These are phyloP conservation scores for Babjeviella inositovora DNA, from an alignment of 805 yeast species.

Conservation along the genomic window DNA sequence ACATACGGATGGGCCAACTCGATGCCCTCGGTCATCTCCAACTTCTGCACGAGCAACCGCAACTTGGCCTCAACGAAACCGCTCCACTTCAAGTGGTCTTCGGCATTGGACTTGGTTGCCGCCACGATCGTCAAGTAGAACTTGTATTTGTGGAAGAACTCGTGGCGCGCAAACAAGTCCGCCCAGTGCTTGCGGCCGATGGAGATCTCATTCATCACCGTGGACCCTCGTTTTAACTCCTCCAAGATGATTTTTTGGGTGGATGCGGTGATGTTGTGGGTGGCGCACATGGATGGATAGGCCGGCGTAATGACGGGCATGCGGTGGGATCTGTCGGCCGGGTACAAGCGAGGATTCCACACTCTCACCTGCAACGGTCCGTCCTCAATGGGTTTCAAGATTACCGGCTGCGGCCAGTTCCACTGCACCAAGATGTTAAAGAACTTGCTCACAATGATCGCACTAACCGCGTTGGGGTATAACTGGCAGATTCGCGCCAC, in stretches of 20 bases:
- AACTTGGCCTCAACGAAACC: conserved; percentile 87
- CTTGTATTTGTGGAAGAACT: conserved; percentile 71
- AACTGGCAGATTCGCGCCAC: conserved; percentile 96
- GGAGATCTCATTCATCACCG: conserved; percentile 51
- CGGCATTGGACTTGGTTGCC: conserved; percentile 55
- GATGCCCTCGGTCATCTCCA: conserved; percentile 66
- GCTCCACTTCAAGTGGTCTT: conserved; percentile 81
- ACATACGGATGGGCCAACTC: conserved; percentile 82
- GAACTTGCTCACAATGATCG: conserved; percentile 80
- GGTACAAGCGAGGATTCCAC: conserved; percentile 90
- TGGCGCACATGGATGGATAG: conserved; percentile 97
- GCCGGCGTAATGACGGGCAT: conserved; percentile 99
- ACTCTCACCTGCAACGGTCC: conserved; percentile 93
- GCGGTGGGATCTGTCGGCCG: conserved; percentile 75
- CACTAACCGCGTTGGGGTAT: conserved; percentile 91
- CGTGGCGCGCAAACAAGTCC: conserved; percentile 63
- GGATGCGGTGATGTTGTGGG: conserved; percentile 85
- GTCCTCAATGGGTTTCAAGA: conserved; percentile 85
- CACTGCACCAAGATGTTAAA: conserved; percentile 77
- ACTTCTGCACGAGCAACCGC: conserved; percentile 65
- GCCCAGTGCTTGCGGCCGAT: conserved; percentile 55
- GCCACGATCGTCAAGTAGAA: conserved; percentile 76
- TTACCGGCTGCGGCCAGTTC: conserved; percentile 98
- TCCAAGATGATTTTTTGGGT: conserved; percentile 68
- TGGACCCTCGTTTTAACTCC: conserved; percentile 70